Base-by-base conservation (phyloP, 345 rosid species). In the Trapa incisa region DNA sequence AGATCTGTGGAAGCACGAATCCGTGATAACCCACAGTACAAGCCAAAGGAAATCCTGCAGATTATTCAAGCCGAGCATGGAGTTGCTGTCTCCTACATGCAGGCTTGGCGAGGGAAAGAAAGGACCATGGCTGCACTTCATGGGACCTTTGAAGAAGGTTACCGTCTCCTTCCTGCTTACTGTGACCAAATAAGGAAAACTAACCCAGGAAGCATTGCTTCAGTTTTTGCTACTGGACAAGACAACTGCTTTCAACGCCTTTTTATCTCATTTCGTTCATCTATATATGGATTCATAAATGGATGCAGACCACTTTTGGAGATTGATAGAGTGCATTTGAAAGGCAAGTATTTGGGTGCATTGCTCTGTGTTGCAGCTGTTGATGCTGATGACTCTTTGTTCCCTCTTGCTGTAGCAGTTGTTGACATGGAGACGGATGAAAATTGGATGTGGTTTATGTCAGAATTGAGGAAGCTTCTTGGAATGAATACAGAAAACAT, bases 101-200 rank as follows among this genome's bases (percentile, higher is more conserved):
- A 94, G 78, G 99, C 99, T 63, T 94, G 99, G 99, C 99, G 99
- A 1, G 99, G 99, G 72, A 94, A 94, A 78, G 99, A 94, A 78
- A 88, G 99, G 13, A 86, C 96, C 78, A 94, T 94, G 99, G 97
- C 99, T 48, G 89, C 99, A 16, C 99, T 94, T 74, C 97, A 94
- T 63, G 99, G 99, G 42, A 94, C 99, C 52, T 94, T 78, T 65
- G 99, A 94, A 77, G 99, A 94, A 84, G 99, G 99, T 37, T 94
- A 82, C 78, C 82, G 82, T 65, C 83, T 91, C 75, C 95, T 94
- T 61, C 96, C 99, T 72, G 82, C 86, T 12, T 94, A 94, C 54
- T 94, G 96, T 73, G 96, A 89, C 65, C 97, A 94, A 80, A 73
- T 91, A 64, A 85, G 91, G 70, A 78, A 78, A 79, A 82, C 80